A percentile compares a stretch with the other conserved stretches of the same genome.
Conservation (phyloP, 495 filamentous ascomycete species). For the Penicillium macrosclerotiorum region DNA sequence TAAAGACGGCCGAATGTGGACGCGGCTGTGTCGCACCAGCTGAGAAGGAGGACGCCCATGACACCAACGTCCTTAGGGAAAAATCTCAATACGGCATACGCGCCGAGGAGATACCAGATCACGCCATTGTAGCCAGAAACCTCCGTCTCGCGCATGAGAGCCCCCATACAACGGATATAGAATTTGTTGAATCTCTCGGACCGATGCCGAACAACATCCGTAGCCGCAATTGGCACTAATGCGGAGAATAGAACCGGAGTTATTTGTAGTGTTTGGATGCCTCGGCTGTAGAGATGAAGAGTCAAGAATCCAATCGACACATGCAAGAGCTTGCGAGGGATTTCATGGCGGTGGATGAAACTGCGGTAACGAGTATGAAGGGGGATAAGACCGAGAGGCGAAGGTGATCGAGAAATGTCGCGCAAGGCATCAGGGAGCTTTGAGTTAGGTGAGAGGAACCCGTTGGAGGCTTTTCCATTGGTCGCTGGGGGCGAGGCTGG, state of each 20-base stretch:
- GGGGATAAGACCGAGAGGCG: conserved; percentile 90
- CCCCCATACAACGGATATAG: conserved; percentile 80
- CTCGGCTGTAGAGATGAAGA: conserved; percentile 74
- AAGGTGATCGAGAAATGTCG: conserved; percentile 82
- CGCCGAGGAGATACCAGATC: conserved; percentile 91
- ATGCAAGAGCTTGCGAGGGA: conserved; percentile 53
- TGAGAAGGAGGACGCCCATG: conserved; percentile 82
- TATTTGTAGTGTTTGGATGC: conserved; percentile 69
- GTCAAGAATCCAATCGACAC: conserved; percentile 96
- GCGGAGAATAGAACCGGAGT: conserved; percentile 79
- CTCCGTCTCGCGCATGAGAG: conserved; percentile 95
- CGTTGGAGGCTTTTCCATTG: conserved; percentile 54
- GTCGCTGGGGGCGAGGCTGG: conserved; percentile 36
- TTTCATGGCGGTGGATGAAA: conserved; percentile 53
- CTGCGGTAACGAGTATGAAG: conserved; percentile 65
- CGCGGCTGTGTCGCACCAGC: conserved; percentile 97
- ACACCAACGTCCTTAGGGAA: conserved; percentile 95
- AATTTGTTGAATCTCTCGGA: conserved; percentile 77
- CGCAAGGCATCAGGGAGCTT: conserved; percentile 58
- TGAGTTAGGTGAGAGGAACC: conserved; percentile 66
- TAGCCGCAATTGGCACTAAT: conserved; percentile 82
- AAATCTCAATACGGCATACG: conserved; percentile 79
- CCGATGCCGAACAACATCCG: conserved; percentile 78
- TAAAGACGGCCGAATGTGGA: conserved; percentile 88
- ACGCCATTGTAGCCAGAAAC: conserved; percentile 92